Evolutionary conservation across 2,329 filamentous ascomycete species (phyloP), one percentile per base, ranked within the genome.

Genomic region (Verticillium alfalfae): DNA sequence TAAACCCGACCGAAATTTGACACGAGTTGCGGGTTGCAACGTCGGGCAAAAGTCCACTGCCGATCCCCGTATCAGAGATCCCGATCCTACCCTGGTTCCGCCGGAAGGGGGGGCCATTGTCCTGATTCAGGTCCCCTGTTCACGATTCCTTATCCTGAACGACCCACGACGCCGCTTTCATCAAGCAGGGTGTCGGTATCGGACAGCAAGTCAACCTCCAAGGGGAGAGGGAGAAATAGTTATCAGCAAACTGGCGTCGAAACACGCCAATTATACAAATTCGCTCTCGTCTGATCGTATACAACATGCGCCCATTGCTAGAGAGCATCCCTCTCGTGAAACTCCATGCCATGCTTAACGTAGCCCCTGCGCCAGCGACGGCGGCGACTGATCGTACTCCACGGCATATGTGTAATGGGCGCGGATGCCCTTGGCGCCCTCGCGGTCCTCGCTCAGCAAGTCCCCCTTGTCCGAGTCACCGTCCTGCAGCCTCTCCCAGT

Each of bases 381-480:
- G 45, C 45, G 45, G 45, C 45, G 18, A 31, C 26, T 31, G 26
- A 31, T 52, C 45, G 5, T 22, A 52, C 45, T 52, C 45, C 10
- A 52, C 45, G 18, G 45, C 45, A 52, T 64, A 64, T 4, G 63
- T 63, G 59, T 63, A 63, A 54, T 64, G 59, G 31, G 62, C 62
- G 57, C 61, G 61, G 45, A 64, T 64, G 10, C 45, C 45, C 45
- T 52, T 52, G 13, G 57, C 61, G 36, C 57, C 55, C 52, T 60
- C 63, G 1, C 36, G 56, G 22, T 57, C 60, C 7, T 26, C 45
- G 45, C 45, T 52, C 18, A 52, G 45, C 7, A 64, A 31, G 49
- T 64, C 60, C 5, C 63, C 63, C 52, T 64, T 65, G 52, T 65
- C 63, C 18, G 63, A 65, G 39, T 63, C 62, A 58, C 60, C 63